Evolutionary conservation across 495 filamentous ascomycete species (phyloP), one percentile per base, ranked within the genome.

Genomic region (Thermothielavioides terrestris): DNA sequence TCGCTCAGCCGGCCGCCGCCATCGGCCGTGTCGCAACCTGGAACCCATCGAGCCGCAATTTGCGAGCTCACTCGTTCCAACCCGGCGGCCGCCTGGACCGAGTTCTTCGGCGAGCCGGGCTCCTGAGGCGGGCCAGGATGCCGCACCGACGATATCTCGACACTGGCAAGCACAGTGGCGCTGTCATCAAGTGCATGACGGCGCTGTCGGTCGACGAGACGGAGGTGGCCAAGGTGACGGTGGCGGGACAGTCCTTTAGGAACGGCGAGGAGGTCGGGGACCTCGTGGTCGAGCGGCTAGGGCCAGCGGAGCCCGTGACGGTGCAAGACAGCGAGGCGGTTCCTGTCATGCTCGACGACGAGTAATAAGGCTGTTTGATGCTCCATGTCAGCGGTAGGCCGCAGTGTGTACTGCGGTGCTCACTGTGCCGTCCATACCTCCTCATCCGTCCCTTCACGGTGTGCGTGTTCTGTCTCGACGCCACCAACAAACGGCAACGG

Each of bases 91-190:
- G 55, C 53, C 34, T 59, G 57, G 57, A 30, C 42, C 32, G 57
- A 59, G 42, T 59, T 59, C 50, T 59, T 59, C 21, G 57, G 57
- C 46, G 57, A 59, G 42, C 57, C 57, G 2, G 27, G 32, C 25
- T 41, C 49, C 11, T 53, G 53, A 54, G 31, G 50, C 46, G 6
- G 47, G 47, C 22, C 49, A 43, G 26, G 26, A 31, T 20, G 35
- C 36, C 12, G 22, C 21, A 26, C 42, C 27, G n/a, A 30, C 26
- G 17, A n/a, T 50, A 17, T 28, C n/a, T 59, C 2, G 53, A 51
- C 42, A 25, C 56, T 26, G 53, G 57, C 25, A 18, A 26, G 37
- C 53, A 56, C 34, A 21, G 12, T 0, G 53, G 57, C 11, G 57
- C 31, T 4, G 28, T 26, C 14, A 50, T 59, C 11, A 59, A 59